Percentiles rank a stretch among this genome's conserved stretches.
Conservation (phyloP, 768 basidiomycete species). For the Agaricus bisporus region DNA sequence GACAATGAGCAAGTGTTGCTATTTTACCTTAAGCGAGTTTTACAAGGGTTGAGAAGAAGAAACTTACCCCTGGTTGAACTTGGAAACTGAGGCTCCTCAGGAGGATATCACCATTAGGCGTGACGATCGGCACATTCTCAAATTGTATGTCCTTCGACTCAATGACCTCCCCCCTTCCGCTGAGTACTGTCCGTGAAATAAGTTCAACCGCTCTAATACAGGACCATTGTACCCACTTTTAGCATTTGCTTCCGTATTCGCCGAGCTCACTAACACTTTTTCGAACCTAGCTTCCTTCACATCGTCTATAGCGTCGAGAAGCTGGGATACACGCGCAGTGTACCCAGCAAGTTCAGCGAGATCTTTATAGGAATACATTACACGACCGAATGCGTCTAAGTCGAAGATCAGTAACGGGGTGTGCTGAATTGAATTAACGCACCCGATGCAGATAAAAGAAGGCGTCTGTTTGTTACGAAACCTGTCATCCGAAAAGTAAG, state of each 20-base stretch:
- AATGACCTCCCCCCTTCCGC: conserved; percentile 71
- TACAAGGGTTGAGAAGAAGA: not conserved
- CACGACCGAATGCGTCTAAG: conserved; percentile 85
- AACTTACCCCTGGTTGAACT: conserved; percentile 75
- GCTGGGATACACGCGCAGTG: conserved; percentile 82
- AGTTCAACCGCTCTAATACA: not conserved
- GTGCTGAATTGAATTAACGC: conserved; percentile 6
- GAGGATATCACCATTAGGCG: conserved; percentile 92
- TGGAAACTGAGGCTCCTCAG: conserved; percentile 81
- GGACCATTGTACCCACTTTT: conserved; percentile 45
- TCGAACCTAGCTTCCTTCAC: conserved; percentile 80
- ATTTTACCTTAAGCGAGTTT: conserved; percentile 9
- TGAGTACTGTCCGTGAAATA: conserved; percentile 48
- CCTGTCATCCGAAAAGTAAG: conserved; percentile 36
- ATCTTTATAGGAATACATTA: conserved; percentile 98
- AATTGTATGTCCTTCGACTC: conserved; percentile 89
- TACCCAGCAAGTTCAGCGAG: conserved; percentile 94
- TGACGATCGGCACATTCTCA: conserved; percentile 90
- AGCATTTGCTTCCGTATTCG: conserved; percentile 65
- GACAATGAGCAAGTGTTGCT: conserved; percentile 91
- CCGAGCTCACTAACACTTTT: conserved; percentile 79
- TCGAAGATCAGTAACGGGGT: not conserved
- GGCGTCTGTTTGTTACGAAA: conserved; percentile 93
- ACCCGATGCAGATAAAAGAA: conserved; percentile 85
- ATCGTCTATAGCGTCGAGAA: conserved; percentile 89